Conservation (phyloP, 768 basidiomycete species). For the Hortiboletus flavorubellus region DNA sequence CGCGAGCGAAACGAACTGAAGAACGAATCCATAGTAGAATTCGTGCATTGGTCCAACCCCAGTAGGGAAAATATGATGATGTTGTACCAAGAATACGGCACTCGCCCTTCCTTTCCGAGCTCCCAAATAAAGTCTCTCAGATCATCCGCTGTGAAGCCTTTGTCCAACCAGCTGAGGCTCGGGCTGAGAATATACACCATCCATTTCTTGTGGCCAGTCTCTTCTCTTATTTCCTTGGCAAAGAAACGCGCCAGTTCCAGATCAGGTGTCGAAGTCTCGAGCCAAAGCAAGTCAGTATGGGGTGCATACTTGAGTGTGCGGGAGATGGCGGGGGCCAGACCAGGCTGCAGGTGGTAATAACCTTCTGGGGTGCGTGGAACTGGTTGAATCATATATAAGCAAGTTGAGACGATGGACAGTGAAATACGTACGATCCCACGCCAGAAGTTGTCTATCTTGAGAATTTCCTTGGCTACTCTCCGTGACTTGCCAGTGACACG, state of each 20-base stretch:
- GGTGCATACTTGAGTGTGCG: slow-evolving; percentile 79
- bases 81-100: neutral
- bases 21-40: slow-evolving; percentile 58
- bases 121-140: slow-evolving; percentile 89
- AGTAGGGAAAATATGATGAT: no score
- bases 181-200: slow-evolving; percentile 94
- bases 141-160: slow-evolving; percentile 73
- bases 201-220: slow-evolving; percentile 62
- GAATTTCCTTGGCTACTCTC: slow-evolving; percentile 66
- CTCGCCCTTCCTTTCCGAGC: slow-evolving; percentile 80
- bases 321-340: slow-evolving; percentile 77
- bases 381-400: slow-evolving; percentile 27
- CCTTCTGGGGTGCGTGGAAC: slow-evolving; percentile 89
- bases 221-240: slow-evolving; percentile 68
- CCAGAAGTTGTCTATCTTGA: slow-evolving; percentile 69
- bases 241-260: slow-evolving; percentile 76
- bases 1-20: slow-evolving; percentile 86
- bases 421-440: slow-evolving; percentile 71
- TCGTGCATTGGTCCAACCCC: neutral
- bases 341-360: slow-evolving; percentile 84
- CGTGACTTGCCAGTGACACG: slow-evolving; percentile 66
- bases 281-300: slow-evolving; percentile 87
- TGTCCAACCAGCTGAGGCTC: slow-evolving; percentile 88
- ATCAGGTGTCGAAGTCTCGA: slow-evolving; percentile 89
- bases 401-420: neutral